A percentile compares a stretch with the other conserved stretches of the same genome.
Conservation (phyloP, 225 moss, liverwort and hornwort species). For the Anthoceros angustus region DNA sequence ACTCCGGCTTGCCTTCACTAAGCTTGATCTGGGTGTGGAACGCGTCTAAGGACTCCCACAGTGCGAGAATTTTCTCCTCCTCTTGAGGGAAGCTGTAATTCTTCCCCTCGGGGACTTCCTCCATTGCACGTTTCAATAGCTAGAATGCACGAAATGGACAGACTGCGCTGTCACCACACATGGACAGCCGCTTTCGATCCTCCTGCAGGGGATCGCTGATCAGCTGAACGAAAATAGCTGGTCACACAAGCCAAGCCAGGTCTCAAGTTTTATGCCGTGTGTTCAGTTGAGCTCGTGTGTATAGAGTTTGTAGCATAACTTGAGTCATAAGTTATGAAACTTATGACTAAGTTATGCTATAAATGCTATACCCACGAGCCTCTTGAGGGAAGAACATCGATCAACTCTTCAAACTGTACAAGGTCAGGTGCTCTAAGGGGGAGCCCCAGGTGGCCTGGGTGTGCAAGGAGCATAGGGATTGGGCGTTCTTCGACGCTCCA, state of each 20-base stretch:
- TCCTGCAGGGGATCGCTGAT: too few species aligned
- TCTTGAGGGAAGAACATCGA: constrained; percentile 35
- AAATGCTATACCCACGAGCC: too few species aligned
- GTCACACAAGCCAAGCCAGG: too few species aligned
- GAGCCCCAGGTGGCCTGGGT: constrained; percentile 31
- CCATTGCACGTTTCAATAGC: constrained; percentile 23
- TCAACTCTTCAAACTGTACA: constrained; percentile 28
- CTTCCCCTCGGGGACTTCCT: constrained; percentile 82
- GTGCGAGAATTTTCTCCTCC: constrained; percentile 53
- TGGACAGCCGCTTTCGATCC: too few species aligned
- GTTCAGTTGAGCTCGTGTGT: too few species aligned
- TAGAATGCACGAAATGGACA: neutral
- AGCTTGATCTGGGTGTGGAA: constrained; percentile 72
- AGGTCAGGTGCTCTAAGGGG: constrained; percentile 34
- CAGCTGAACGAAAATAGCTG: too few species aligned
- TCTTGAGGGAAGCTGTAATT: constrained; percentile 73
- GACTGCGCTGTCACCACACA: too few species aligned
- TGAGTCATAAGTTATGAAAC: too few species aligned
- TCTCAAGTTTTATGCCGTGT: too few species aligned
- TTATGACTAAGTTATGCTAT: too few species aligned
- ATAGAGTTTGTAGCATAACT: too few species aligned
- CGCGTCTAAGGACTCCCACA: constrained; percentile 56
- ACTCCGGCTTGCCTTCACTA: constrained; percentile 82
- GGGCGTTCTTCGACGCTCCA: constrained; percentile 25
- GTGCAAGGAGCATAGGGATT: constrained; percentile 46